Base-by-base conservation (phyloP, 176 grass and related monocot genomes). In the Carex myosuroides region DNA sequence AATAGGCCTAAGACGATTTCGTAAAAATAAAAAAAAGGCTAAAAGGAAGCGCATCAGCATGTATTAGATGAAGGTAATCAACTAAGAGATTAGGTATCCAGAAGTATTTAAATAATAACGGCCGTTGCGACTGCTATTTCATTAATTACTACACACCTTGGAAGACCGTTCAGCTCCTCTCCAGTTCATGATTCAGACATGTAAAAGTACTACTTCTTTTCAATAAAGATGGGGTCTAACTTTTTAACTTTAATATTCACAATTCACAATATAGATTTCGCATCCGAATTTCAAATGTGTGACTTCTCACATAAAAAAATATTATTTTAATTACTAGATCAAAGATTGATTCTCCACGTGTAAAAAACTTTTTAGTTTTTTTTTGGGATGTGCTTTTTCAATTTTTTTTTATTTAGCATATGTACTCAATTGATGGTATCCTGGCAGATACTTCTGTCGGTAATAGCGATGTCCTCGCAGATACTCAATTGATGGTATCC, bases 21-120 rank as follows among this genome's bases (percentile, higher is more conserved):
- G 41, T 60, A 86, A 37, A 88, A 66, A 83, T 48, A 8, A 42
- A 56, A 57, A 44, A 53, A 84, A 35, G 21, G 1, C 2, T 64
- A 39, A 61, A 81, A 11, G 58, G 57, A 48, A 41, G 41, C 57
- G 4, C 18, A 86, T 55, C 81, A 79, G 4, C 62, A 16, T 63
- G 70, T 64, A 80, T 68, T 80, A 85, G 81, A 79, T 59, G 62
- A 70, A 17, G 46, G 7, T 29, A 21, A 71, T 86, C 75, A 80
- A 73, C 4, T 12, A 48, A 81, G 35, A 79, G 70, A 86, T 87
- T 90, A 84, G 73, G 64, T 87, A 41, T 8, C 16, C 24, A 65
- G 3, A 84, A 79, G 42, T 29, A 48, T 18, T 87, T 87, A 79
- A 84, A 87, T 80, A 90, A 87, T 84, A 26, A n/a, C 63, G 54